These are phyloP conservation scores for Hemisphaericaspora lyxosophila DNA, from an alignment of 1,139 yeast genomes.

Conservation along the genomic window DNA sequence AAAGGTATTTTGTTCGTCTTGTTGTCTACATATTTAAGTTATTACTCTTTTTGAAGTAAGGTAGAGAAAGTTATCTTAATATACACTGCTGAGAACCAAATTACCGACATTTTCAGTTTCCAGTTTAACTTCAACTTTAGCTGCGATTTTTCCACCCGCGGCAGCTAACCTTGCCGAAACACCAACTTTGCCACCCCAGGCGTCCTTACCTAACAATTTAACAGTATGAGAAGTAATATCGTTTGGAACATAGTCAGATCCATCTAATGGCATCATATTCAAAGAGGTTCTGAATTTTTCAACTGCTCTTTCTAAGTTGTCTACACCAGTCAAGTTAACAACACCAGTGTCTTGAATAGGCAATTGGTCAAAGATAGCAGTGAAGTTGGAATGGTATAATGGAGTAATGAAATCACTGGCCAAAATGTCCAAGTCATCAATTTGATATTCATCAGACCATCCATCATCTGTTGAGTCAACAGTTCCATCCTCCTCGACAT, in stretches of 20 bases:
- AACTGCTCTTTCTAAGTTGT: slow-evolving; percentile 38
- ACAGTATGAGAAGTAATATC: slow-evolving; percentile 67
- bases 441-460: slow-evolving; percentile 88
- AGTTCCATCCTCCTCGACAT: slow-evolving; percentile 74
- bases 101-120: slow-evolving; percentile 53
- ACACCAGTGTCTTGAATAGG: slow-evolving; percentile 36
- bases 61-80: too few species aligned
- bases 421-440: slow-evolving; percentile 72
- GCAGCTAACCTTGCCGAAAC: slow-evolving; percentile 70
- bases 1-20: too few species aligned
- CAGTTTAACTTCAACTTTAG: slow-evolving; percentile 72
- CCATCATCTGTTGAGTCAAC: slow-evolving; percentile 75
- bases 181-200: slow-evolving; percentile 71
- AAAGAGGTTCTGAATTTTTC: slow-evolving; percentile 56
- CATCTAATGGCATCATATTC: slow-evolving; percentile 80
- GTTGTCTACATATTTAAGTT: too few species aligned
- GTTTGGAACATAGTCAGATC: slow-evolving; percentile 64
- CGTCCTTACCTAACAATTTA: slow-evolving; percentile 81
- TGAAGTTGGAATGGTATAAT: slow-evolving; percentile 75
- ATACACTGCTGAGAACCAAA: slow-evolving; percentile 45
- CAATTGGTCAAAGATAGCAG: slow-evolving; percentile 72
- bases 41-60: too few species aligned
- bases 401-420: slow-evolving; percentile 87
- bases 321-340: slow-evolving; percentile 36
- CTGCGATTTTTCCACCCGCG: slow-evolving; percentile 68